Conservation (phyloP, 306 rosid genomes). For the Pyrus betulifolia region DNA sequence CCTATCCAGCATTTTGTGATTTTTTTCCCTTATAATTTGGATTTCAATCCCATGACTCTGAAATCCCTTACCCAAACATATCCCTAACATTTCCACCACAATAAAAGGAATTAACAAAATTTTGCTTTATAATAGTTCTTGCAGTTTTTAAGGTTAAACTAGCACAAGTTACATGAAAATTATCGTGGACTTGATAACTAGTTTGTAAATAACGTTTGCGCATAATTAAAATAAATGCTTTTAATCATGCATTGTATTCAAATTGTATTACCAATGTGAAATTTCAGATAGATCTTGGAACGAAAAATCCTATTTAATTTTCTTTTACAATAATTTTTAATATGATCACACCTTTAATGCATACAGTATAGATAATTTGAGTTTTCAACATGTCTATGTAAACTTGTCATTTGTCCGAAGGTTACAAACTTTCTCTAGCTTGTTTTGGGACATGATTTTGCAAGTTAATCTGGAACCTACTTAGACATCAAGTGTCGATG, state of each 20-base stretch:
- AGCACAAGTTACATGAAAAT: neutral
- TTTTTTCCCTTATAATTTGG: neutral
- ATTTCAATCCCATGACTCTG: no score
- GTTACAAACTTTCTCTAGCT: neutral
- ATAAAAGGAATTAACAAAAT: neutral
- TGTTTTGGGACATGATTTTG: neutral
- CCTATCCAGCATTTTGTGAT: neutral
- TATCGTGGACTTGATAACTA: neutral
- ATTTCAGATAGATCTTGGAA: neutral
- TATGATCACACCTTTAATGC: neutral
- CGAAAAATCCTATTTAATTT: neutral
- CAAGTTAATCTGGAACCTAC: neutral
- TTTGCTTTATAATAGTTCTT: neutral
- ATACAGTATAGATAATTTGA: neutral
- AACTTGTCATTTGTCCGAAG: neutral
- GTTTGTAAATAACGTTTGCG: neutral
- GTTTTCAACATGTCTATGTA: neutral
- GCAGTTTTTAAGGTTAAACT: neutral
- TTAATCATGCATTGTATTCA: neutral
- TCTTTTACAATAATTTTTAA: neutral
- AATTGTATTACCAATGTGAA: neutral
- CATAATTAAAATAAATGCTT: neutral
- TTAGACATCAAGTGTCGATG: neutral
- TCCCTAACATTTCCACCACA: neutral
- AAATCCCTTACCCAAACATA: no score